A percentile compares a stretch with the other conserved stretches of the same genome.
These are phyloP conservation scores for Claviceps pazoutovae DNA, from an alignment of 2,329 filamentous ascomycete species.

Conservation along the genomic window DNA sequence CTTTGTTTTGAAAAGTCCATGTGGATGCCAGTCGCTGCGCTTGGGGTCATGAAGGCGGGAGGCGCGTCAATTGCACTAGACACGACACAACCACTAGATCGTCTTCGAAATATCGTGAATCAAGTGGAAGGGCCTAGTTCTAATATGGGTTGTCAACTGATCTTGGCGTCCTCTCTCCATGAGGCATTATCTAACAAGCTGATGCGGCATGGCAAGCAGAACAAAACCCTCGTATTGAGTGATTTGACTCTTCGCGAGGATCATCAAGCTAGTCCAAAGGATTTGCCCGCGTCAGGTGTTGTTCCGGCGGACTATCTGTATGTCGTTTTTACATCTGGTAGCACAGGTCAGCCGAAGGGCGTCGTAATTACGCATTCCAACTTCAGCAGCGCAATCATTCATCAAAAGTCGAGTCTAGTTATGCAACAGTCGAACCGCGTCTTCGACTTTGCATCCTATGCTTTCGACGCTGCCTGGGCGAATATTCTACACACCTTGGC, in stretches of 20 bases:
- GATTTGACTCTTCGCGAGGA: not conserved
- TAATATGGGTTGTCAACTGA: no score
- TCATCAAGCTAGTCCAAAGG: no score
- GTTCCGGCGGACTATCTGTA: not conserved
- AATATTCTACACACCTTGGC: no score
- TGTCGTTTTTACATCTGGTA: not conserved
- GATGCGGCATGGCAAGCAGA: not conserved
- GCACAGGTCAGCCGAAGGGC: not conserved
- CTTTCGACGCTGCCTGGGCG: no score
- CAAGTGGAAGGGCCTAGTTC: not conserved
- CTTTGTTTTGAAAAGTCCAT: conserved; percentile 37
- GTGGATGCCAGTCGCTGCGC: conserved; percentile 30
- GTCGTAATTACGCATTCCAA: not conserved
- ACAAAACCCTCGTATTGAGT: no score
- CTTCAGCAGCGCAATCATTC: conserved; percentile 8
- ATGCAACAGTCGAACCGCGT: conserved; percentile 16
- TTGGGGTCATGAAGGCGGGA: conserved; percentile 34
- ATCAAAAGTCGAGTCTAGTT: conserved; percentile 15
- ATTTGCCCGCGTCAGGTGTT: no score
- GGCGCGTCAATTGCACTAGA: conserved; percentile 32
- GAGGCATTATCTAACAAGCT: not conserved
- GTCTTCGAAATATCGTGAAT: conserved; percentile 16
- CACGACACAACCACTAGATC: conserved; percentile 30
- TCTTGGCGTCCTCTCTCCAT: not conserved
- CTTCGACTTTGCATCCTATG: conserved; percentile 10